These are phyloP conservation scores for Podospora fimiseda DNA, from an alignment of 495 filamentous ascomycete species.

Conservation along the genomic window DNA sequence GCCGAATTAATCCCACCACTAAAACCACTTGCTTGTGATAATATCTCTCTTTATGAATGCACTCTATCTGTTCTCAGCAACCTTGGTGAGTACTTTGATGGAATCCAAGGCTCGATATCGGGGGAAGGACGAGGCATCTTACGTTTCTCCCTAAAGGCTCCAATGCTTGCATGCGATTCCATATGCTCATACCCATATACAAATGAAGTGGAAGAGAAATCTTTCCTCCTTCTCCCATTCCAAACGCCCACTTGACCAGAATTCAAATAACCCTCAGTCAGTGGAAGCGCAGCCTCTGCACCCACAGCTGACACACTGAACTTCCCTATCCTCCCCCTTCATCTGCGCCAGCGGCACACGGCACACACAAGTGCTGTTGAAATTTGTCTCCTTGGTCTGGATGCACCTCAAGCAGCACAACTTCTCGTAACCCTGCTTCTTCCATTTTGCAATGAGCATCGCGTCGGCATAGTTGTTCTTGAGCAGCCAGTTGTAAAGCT, in stretches of 20 bases:
- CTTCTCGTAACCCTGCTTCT: slow-evolving; percentile 99
- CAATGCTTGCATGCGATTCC: neutral
- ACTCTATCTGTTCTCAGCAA: neutral
- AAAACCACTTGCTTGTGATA: neutral
- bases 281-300: slow-evolving; percentile 85
- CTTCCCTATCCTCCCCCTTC: slow-evolving; percentile 73
- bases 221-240: neutral
- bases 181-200: too few relatives aligned
- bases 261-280: slow-evolving; percentile 57
- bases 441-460: slow-evolving; percentile 97
- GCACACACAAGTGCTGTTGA: slow-evolving; percentile 95
- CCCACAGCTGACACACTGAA: slow-evolving; percentile 95
- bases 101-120: neutral
- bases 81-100: neutral
- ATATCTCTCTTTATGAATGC: neutral
- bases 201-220: too few relatives aligned
- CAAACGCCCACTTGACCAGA: neutral
- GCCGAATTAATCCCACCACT: neutral
- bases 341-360: slow-evolving; percentile 88
- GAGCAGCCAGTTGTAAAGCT: slow-evolving; percentile 90
- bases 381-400: slow-evolving; percentile 98
- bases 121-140: neutral
- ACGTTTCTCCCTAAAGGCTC: neutral
- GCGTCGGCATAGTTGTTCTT: slow-evolving; percentile 96
- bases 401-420: slow-evolving; percentile 94